Conservation (phyloP, 2,329 filamentous ascomycete genomes). For the Tolypocladium tundrense region DNA sequence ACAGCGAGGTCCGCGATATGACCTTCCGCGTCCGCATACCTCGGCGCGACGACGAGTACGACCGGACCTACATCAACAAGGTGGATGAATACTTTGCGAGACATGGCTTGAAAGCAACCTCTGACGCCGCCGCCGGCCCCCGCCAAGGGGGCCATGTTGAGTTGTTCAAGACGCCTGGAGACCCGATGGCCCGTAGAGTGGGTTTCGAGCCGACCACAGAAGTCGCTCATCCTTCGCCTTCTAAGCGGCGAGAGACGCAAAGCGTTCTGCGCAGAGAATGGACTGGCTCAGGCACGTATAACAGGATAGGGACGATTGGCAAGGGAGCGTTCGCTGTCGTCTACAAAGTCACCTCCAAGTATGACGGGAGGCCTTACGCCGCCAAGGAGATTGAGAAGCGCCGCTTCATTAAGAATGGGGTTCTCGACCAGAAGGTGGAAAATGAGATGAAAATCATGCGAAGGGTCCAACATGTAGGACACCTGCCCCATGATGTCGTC, state of each 20-base stretch:
- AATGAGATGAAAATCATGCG: slow-evolving; percentile 98
- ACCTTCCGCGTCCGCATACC: slow-evolving; percentile 82
- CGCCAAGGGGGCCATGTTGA: slow-evolving; percentile 30
- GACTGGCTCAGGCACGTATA: slow-evolving; percentile 78
- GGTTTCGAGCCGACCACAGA: slow-evolving; percentile 1
- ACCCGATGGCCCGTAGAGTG: slow-evolving; percentile 3
- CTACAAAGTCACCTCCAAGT: slow-evolving; percentile 79
- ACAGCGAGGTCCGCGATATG: slow-evolving; percentile 46
- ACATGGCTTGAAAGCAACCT: slow-evolving; percentile 28
- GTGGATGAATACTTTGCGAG: slow-evolving; percentile 53
- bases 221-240: slow-evolving; percentile 4
- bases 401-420: slow-evolving; percentile 84
- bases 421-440: slow-evolving; percentile 83
- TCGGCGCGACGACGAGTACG: slow-evolving; percentile 55
- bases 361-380: slow-evolving; percentile 72
- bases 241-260: slow-evolving; percentile 15
- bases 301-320: slow-evolving; percentile 70
- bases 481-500: not conserved
- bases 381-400: slow-evolving; percentile 94
- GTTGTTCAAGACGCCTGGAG: slow-evolving; percentile 19
- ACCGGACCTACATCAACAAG: slow-evolving; percentile 57
- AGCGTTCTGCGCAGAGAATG: slow-evolving; percentile 49
- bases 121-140: slow-evolving; percentile 25
- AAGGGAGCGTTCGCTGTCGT: slow-evolving; percentile 94
- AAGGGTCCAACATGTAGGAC: slow-evolving; percentile 65